Evolutionary conservation across 129 eudicot genomes (phyloP).

Genomic region (Saposhnikovia divaricata): DNA sequence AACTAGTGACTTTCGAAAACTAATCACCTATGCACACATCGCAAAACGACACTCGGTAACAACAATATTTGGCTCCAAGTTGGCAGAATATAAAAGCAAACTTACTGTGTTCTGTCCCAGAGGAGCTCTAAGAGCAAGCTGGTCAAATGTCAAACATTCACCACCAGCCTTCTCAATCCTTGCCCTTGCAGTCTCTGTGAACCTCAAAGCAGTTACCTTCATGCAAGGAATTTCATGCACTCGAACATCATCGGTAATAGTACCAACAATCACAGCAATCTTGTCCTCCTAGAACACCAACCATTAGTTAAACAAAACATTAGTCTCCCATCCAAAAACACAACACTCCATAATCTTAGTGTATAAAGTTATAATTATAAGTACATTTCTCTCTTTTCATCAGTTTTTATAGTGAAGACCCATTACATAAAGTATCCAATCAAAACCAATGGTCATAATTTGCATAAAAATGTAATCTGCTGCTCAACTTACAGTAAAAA

Average conservation of each 20-base stretch:
- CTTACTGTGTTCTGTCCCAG: constrained; percentile 92
- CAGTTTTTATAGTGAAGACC: neutral
- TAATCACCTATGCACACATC: neutral
- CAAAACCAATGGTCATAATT: too few relatives aligned
- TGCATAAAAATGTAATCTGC: neutral
- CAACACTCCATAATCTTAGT: neutral
- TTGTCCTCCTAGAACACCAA: constrained; percentile 45
- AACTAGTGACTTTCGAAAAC: neutral
- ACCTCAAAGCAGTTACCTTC: constrained; percentile 75
- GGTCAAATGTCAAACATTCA: constrained; percentile 81
- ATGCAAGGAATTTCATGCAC: constrained; percentile 52
- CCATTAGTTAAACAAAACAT: neutral
- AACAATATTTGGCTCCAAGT: neutral
- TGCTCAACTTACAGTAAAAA: neutral
- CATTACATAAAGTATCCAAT: neutral
- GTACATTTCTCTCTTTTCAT: neutral
- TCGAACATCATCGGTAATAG: constrained; percentile 64
- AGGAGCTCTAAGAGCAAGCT: constrained; percentile 86
- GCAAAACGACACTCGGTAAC: neutral
- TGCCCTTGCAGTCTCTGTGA: constrained; percentile 77
- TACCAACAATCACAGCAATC: constrained; percentile 77
- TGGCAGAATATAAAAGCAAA: neutral
- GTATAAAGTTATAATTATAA: neutral
- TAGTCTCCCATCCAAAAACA: neutral
- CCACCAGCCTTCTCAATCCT: constrained; percentile 92